Evolutionary conservation across 345 rosid genomes (phyloP), one percentile per base, ranked within the genome.

Genomic region (Durio zibethinus): DNA sequence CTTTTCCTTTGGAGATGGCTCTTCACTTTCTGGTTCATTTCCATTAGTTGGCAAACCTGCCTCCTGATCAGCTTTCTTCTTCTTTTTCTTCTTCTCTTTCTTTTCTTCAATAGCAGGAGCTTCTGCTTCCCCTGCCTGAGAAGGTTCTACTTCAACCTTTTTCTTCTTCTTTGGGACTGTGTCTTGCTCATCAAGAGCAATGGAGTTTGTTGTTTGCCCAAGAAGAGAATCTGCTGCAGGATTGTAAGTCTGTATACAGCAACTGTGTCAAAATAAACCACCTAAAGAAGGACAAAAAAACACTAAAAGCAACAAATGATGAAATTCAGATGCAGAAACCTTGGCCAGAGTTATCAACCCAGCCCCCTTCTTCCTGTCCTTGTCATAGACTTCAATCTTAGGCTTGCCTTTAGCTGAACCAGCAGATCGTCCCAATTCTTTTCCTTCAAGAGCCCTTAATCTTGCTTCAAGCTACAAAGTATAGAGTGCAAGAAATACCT

Each of bases 381-480:
- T 93, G 79, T 93, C 92, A 82, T 91, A 91, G 57, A 79, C 91
- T 83, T 91, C 97, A 53, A 90, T 89, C 88, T 91, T 94, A 10
- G 98, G 98, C 47, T 94, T 94, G 74, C 97, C 94, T 82, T 91
- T 91, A 21, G 89, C 89, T 62, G 98, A 93, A 33, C 97, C 98
- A 72, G 97, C 91, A 50, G 93, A 84, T 4, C 85, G 90, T 64
- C 92, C 84, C 74, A 90, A 76, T 74, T 92, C 97, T 80, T 78
- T 90, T 40, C 97, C 97, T 82, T 95, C 97, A 3, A 93, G 96
- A 70, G 72, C 84, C 77, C 97, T 91, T 79, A 93, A 78, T 48
- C 98, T 78, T 61, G 93, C 88, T 86, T 91, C 97, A 72, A 94
- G 95, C 98, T 93, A 76, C 73, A 83, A 65, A 50, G 33, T 36